These are phyloP conservation scores for Protomyces pachydermus DNA, from an alignment of 1,139 yeast species.

Conservation along the genomic window DNA sequence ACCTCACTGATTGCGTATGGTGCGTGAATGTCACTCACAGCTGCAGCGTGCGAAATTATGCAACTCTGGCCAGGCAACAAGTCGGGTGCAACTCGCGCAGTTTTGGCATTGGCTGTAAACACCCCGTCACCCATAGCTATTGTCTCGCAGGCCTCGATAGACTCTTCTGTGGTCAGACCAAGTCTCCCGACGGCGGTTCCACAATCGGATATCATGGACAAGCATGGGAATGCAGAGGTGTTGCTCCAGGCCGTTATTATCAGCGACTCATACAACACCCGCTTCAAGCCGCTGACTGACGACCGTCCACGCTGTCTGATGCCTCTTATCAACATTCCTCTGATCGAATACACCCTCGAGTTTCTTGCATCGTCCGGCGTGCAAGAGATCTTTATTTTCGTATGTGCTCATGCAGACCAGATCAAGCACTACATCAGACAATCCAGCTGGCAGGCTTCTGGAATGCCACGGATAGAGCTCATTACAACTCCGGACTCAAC, in stretches of 20 bases:
- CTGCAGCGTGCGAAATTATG: too few species aligned
- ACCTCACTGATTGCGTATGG: too few species aligned
- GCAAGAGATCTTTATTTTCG: constrained; percentile 80
- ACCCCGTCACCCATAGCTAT: too few species aligned
- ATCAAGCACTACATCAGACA: constrained; percentile 71
- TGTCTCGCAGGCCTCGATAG: too few species aligned
- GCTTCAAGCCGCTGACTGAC: constrained; percentile 87
- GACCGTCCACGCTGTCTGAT: constrained; percentile 80
- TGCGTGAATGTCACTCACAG: too few species aligned
- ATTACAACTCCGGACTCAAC: constrained; percentile 81
- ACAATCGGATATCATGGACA: too few species aligned
- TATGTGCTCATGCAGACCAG: constrained; percentile 85
- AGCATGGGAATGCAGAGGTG: constrained; percentile 1
- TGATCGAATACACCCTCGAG: constrained; percentile 90
- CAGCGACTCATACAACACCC: constrained; percentile 85
- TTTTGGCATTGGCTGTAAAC: too few species aligned
- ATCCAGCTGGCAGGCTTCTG: constrained; percentile 72
- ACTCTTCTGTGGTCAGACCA: too few species aligned
- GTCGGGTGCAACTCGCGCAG: too few species aligned
- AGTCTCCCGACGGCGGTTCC: too few species aligned
- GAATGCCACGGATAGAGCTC: constrained; percentile 70
- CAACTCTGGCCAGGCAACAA: too few species aligned
- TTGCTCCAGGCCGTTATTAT: constrained; percentile 75
- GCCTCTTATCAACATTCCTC: constrained; percentile 88
- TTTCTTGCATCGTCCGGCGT: constrained; percentile 89